Evolutionary conservation across 2,329 filamentous ascomycete species (phyloP).

Genomic region (Aspergillus nomiae): DNA sequence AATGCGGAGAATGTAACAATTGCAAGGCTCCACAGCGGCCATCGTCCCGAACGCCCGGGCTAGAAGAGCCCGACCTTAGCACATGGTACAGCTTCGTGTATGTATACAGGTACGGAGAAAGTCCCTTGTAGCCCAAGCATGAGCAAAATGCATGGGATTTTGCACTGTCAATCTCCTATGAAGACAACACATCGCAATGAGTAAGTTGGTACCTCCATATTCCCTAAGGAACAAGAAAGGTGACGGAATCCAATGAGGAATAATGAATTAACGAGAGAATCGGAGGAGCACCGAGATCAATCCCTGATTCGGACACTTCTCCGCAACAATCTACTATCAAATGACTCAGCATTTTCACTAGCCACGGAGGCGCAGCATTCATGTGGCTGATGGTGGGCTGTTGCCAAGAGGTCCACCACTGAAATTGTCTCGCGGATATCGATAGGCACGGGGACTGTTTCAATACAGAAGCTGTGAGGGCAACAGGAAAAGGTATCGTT

Average conservation of each 20-base stretch:
- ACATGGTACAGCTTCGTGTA: not conserved
- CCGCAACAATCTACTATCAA: not conserved
- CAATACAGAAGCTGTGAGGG: not conserved
- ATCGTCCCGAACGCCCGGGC: not conserved
- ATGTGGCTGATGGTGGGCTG: not conserved
- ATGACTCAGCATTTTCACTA: not conserved
- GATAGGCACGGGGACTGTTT: not conserved
- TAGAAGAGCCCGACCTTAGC: not conserved
- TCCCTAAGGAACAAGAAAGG: not conserved
- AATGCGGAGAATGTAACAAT: constrained; percentile 14
- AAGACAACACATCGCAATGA: not conserved
- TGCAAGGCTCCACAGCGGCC: constrained; percentile 11
- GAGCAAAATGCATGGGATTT: not conserved
- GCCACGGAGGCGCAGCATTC: not conserved
- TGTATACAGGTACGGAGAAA: not conserved
- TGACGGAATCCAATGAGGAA: not conserved
- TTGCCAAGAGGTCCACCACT: not conserved
- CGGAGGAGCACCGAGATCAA: constrained; percentile 2
- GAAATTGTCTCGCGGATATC: not conserved
- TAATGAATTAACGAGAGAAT: constrained; percentile 2
- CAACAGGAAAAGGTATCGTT: not conserved
- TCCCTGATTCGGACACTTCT: not conserved
- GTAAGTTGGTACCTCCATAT: not conserved
- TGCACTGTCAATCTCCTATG: not conserved
- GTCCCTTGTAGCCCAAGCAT: not conserved